Evolutionary conservation across 108 stramenopile species (phyloP), one percentile per base, ranked within the genome.

Genomic region (Pseudonitzschia delicatissima): DNA sequence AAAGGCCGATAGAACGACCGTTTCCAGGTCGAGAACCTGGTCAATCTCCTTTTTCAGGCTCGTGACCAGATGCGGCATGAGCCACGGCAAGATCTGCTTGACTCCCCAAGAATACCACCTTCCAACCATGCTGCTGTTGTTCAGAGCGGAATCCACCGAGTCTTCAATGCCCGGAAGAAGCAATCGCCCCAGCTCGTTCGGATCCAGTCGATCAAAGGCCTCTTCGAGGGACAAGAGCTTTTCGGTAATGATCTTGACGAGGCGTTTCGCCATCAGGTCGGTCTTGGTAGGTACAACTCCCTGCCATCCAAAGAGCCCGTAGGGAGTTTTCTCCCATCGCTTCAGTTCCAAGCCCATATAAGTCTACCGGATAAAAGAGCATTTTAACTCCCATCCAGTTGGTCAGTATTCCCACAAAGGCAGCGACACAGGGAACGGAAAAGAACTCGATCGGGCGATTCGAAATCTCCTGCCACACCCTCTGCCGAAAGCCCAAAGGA

Each of bases 221-320:
- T 87, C 87, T 50, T 84, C 73, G 18, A 87, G 63, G 11, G 75
- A 75, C 17, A 91, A 60, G 28, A 91, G 58, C 34, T 67, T 65
- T 39, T 73, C 63, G 0, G 91, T 88, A 8, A 92, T 84, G 53
- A 92, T 85, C 21, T 76, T 60, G 4, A 89, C 88, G 0, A 88
- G 65, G 29, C 86, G 75, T 31, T 62, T 45, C 5, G 88, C 91
- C 91, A 92, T 92, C 26, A 82, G 78, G 63, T 87, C 85, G 5
- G 86, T 87, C 55, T 87, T 88, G 75, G 84, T 79, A 0, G 91
- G 91, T 5, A 92, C 87, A 11, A 92, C 86, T 11, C 91, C 91
- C 57, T 92, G 86, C 91, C 91, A 92, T 6, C 91, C 91, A 25
- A 92, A 65, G 5, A 87, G 26, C 9, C 87, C 85, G 68, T 86